Conservation (phyloP, 2,329 filamentous ascomycete species). For the Paracamarosporium sp. region DNA sequence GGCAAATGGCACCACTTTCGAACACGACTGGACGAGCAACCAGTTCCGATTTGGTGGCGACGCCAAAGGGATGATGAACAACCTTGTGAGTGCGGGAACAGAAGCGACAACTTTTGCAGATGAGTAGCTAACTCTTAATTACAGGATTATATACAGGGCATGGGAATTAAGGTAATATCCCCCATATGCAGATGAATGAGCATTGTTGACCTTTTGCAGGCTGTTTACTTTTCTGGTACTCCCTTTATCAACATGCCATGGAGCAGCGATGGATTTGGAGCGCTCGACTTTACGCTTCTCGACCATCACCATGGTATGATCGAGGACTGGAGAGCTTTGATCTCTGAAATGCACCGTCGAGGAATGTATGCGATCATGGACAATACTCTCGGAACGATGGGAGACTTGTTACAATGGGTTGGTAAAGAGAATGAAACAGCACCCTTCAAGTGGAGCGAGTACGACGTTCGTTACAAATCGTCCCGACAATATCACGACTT, state of each 20-base stretch:
- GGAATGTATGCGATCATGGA: slow-evolving; percentile 72
- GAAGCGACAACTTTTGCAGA: background rate
- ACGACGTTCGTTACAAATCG: slow-evolving; percentile 65
- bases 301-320: slow-evolving; percentile 69
- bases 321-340: slow-evolving; percentile 62
- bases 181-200: slow-evolving; percentile 8
- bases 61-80: slow-evolving; percentile 63
- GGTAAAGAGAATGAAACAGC: slow-evolving; percentile 66
- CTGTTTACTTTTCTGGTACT: slow-evolving; percentile 68
- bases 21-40: slow-evolving; percentile 66
- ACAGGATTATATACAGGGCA: slow-evolving; percentile 67
- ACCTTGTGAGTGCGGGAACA: slow-evolving; percentile 45
- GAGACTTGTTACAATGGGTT: slow-evolving; percentile 68
- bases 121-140: background rate
- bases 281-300: slow-evolving; percentile 68
- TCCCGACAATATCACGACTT: slow-evolving; percentile 66
- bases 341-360: slow-evolving; percentile 66
- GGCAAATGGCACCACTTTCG: slow-evolving; percentile 65
- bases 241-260: slow-evolving; percentile 70
- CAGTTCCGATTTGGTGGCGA: slow-evolving; percentile 71
- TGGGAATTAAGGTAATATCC: slow-evolving; percentile 64
- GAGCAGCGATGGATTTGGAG: slow-evolving; percentile 65
- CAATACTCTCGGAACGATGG: slow-evolving; percentile 70
- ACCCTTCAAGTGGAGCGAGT: slow-evolving; percentile 55
- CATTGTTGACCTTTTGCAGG: slow-evolving; percentile 44